Evolutionary conservation across 2,329 filamentous ascomycete genomes (phyloP).

Genomic region (Exophiala sp.): DNA sequence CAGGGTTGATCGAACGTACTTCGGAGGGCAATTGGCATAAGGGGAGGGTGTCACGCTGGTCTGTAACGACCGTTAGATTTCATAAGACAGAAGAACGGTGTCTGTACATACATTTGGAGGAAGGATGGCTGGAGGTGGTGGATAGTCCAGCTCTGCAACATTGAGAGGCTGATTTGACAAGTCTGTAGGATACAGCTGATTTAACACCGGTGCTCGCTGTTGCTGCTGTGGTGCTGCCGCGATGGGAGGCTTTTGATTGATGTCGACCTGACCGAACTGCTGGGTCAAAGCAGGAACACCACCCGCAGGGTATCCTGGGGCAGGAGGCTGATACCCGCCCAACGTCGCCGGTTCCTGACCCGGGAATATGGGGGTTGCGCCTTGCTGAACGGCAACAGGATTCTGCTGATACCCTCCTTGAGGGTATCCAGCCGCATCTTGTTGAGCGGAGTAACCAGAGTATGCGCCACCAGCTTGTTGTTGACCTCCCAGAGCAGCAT

Average conservation of each 20-base stretch:
- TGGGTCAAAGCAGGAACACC: conserved; percentile 69
- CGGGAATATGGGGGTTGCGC: conserved; percentile 33
- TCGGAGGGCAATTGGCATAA: conserved; percentile 81
- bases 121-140: conserved; percentile 83
- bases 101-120: conserved; percentile 73
- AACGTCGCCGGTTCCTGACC: conserved; percentile 41
- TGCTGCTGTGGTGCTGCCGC: conserved; percentile 45
- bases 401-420: conserved; percentile 39
- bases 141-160: conserved; percentile 82
- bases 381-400: conserved; percentile 30
- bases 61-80: conserved; percentile 49
- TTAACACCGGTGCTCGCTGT: conserved; percentile 46
- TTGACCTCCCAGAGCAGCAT: conserved; percentile 55
- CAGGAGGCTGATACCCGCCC: conserved; percentile 62
- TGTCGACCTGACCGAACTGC: conserved; percentile 73
- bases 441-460: conserved; percentile 54
- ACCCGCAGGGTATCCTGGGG: conserved; percentile 58
- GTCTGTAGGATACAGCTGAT: conserved; percentile 88
- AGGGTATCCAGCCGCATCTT: conserved; percentile 43
- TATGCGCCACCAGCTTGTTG: conserved; percentile 54
- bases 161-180: conserved; percentile 90
- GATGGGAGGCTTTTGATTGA: conserved; percentile 49
- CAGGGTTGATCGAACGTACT: conserved; percentile 90
- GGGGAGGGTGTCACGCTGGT: conserved; percentile 87
- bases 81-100: background rate